Conservation (phyloP, 2,329 filamentous ascomycete genomes). For the Aspergillus calidoustus region DNA sequence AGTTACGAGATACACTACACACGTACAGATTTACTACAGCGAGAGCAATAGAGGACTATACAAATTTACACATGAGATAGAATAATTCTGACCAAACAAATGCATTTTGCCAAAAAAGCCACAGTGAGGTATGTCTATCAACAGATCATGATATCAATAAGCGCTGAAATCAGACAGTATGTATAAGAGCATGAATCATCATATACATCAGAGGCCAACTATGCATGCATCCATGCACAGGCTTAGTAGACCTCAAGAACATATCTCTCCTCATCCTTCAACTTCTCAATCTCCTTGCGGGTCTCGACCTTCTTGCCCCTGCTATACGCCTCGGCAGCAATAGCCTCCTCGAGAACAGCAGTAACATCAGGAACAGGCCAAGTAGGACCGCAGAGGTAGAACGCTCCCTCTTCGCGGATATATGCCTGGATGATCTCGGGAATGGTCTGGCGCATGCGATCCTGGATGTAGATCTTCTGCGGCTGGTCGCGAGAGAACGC, state of each 20-base stretch:
- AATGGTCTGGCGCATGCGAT: constrained; percentile 90
- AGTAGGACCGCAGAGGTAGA: constrained; percentile 97
- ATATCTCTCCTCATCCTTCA: constrained; percentile 94
- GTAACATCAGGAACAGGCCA: constrained; percentile 99
- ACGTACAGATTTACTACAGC: background rate
- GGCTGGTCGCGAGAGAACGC: constrained; percentile 97
- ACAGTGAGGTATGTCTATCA: constrained; percentile 13
- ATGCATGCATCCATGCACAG: background rate
- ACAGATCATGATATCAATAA: constrained; percentile 14
- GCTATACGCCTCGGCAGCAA: constrained; percentile 72
- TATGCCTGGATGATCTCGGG: constrained; percentile 84
- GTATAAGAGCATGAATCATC: constrained; percentile 13
- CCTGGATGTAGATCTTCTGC: constrained; percentile 99
- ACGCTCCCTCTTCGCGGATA: constrained; percentile 82
- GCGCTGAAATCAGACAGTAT: constrained; percentile 29
- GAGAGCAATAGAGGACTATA: background rate
- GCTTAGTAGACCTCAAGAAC: constrained; percentile 92
- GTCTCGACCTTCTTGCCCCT: constrained; percentile 78
- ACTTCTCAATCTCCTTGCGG: constrained; percentile 89
- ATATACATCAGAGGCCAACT: constrained; percentile 7
- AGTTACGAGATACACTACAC: constrained; percentile 2
- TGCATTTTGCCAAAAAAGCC: background rate
- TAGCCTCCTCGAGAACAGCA: constrained; percentile 89
- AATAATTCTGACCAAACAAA: background rate
- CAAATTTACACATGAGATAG: background rate